Evolutionary conservation across 164 flowering plant species (phyloP).

Genomic region (Magnolia kwangsiensis): DNA sequence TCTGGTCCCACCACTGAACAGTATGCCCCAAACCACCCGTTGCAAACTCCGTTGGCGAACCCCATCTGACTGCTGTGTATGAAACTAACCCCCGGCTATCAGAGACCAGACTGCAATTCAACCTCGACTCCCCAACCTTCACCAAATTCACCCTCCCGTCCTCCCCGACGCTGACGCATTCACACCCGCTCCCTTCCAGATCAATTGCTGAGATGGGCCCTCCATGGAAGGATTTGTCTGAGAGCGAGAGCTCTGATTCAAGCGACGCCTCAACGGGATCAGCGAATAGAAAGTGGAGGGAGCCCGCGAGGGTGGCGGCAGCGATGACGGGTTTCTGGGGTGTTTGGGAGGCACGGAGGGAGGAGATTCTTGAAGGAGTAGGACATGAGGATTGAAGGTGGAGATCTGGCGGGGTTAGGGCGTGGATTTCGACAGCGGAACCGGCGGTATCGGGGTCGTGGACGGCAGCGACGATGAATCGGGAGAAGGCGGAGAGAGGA

Average conservation of each 20-base stretch:
- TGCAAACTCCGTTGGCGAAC: conserved; percentile 73
- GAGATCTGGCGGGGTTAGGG: conserved; percentile 26
- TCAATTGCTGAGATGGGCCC: conserved; percentile 60
- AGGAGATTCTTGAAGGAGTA: conserved; percentile 50
- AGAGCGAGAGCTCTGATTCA: conserved; percentile 32
- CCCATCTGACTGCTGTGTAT: conserved; percentile 78
- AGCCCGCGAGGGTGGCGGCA: conserved; percentile 55
- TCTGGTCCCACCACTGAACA: conserved; percentile 91
- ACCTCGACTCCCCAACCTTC: conserved; percentile 27
- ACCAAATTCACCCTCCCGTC: conserved; percentile 84
- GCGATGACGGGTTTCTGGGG: conserved; percentile 52
- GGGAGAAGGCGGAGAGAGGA: conserved; percentile 51
- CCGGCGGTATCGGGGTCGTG: conserved; percentile 48
- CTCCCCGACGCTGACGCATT: conserved; percentile 67
- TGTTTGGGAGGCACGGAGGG: conserved; percentile 38
- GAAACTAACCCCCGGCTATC: conserved; percentile 71
- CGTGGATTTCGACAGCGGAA: conserved; percentile 55
- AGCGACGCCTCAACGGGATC: conserved; percentile 29
- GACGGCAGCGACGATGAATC: conserved; percentile 41
- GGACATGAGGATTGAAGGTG: conserved; percentile 34
- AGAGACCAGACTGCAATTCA: conserved; percentile 37
- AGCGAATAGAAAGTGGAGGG: conserved; percentile 44
- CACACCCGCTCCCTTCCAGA: conserved; percentile 44
- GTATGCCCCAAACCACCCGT: conserved; percentile 81
- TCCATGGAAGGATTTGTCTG: conserved; percentile 51